Evolutionary conservation across 495 filamentous ascomycete species (phyloP).

Genomic region (Parathielavia hyrcaniae): DNA sequence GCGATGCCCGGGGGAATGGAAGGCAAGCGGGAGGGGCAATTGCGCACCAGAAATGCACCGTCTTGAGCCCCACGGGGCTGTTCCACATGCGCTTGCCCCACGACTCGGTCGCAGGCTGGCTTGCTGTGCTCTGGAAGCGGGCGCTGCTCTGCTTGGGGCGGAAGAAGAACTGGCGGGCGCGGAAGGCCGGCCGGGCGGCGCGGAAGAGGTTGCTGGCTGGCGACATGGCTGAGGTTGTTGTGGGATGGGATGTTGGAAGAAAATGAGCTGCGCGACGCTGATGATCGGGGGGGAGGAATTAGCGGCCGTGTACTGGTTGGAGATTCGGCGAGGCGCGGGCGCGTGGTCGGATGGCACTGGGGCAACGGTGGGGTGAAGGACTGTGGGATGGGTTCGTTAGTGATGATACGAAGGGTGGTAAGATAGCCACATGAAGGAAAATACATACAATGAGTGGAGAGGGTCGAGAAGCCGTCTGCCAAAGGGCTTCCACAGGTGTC

Average conservation of each 20-base stretch:
- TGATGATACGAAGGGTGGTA: not conserved
- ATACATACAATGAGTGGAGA: conserved; percentile 16
- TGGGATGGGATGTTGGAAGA: not conserved
- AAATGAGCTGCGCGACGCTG: not conserved
- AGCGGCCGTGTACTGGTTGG: too few relatives aligned
- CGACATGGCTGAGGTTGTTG: conserved; percentile 24
- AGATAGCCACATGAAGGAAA: not conserved
- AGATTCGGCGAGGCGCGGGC: not conserved
- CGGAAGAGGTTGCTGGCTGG: conserved; percentile 40
- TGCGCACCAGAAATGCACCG: conserved; percentile 87
- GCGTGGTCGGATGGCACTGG: conserved; percentile 11
- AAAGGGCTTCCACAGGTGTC: not conserved
- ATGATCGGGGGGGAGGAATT: too few relatives aligned
- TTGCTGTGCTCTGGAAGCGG: conserved; percentile 61
- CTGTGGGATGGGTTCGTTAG: conserved; percentile 6
- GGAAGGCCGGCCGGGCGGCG: conserved; percentile 47
- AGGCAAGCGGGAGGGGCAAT: not conserved
- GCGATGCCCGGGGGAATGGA: not conserved
- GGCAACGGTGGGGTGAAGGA: not conserved
- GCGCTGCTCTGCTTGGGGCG: conserved; percentile 46
- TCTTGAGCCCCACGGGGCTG: conserved; percentile 83
- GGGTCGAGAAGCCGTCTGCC: not conserved
- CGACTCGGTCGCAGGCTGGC: conserved; percentile 46
- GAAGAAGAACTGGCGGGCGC: conserved; percentile 45
- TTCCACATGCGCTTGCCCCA: conserved; percentile 72